Percentiles rank a stretch among this genome's conserved stretches.
phyloP scores from a whole-genome alignment of 2,329 filamentous ascomycete genomes.

The Cytospora paraplurivora region DNA sequence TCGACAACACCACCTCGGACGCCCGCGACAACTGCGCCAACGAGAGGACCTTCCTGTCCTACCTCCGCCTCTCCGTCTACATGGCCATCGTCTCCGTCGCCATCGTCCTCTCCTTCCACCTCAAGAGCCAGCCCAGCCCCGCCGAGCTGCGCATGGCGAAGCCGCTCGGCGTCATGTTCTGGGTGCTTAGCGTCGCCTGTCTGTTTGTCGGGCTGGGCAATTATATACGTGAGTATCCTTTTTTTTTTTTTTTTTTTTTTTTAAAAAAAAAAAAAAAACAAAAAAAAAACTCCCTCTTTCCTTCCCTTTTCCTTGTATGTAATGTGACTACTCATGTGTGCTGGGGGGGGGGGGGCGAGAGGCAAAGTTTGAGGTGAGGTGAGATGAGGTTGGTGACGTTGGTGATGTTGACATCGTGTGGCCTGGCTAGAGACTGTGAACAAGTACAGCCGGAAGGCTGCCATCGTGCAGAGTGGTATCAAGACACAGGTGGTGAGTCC shows the following conservation, averaged over 20 bases:
- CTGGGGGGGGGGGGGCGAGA: too few species aligned
- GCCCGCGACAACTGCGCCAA: constrained; percentile 79
- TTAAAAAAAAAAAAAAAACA: too few species aligned
- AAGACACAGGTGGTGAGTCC: constrained; percentile 79
- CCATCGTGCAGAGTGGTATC: constrained; percentile 91
- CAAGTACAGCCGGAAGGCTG: constrained; percentile 75
- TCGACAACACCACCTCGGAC: constrained; percentile 74
- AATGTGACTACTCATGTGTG: too few species aligned
- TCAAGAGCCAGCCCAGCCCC: constrained; percentile 70
- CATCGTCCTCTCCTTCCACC: constrained; percentile 90
- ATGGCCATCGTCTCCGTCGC: constrained; percentile 88
- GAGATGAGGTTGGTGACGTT: neutral
- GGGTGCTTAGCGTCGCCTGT: constrained; percentile 77
- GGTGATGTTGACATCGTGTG: neutral
- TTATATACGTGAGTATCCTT: constrained; percentile 68
- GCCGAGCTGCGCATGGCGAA: constrained; percentile 77
- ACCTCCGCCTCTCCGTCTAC: constrained; percentile 85
- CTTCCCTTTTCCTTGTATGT: too few species aligned
- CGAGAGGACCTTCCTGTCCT: constrained; percentile 85
- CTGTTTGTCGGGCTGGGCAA: constrained; percentile 78
- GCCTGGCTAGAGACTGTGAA: constrained; percentile 63
- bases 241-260: neutral
- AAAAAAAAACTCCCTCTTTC: too few species aligned
- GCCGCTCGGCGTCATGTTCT: constrained; percentile 87
- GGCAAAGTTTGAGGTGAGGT: neutral